Evolutionary conservation across 2,329 filamentous ascomycete species (phyloP), one percentile per base, ranked within the genome.

Genomic region (Fonsecaea monophora): DNA sequence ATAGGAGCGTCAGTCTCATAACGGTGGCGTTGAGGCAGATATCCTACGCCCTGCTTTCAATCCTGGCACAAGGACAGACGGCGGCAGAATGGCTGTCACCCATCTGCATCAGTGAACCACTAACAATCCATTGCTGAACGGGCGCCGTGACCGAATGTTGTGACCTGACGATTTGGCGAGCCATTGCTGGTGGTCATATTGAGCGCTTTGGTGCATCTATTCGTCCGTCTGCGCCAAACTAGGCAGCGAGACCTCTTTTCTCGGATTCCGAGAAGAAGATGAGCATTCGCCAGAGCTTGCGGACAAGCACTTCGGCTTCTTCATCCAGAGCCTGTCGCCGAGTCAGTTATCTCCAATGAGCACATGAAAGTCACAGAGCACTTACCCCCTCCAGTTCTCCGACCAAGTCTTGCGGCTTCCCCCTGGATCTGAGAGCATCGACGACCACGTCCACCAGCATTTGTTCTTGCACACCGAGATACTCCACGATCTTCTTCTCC

Each of bases 201-300:
- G 12, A 25, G 45, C 8, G 45, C 45, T 25, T 25, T 50, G 9
- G 18, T 13, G 45, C 15, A 12, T 12, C 45, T 42, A 15, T 42
- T 50, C 45, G 10, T 50, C 45, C 45, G 8, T 50, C 45, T 25
- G 45, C 21, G 8, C 12, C 7, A 21, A 25, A 25, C 18, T 53
- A 92, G 58, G 88, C 87, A 21, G 90, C 90, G 68, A 97, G 82
- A 1, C 94, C 94, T 70, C 93, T 85, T 82, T 95, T 96, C 85
- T 97, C 94, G 75, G 90, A 92, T 79, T 98, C 94, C 5, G 92
- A 95, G 75, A 94, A 97, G 87, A 97, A 98, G 75, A 98, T 96
- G 65, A 97, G 89, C 92, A 98, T 96, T 59, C 94, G 88, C 95
- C 95, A 99, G 40, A 99, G 86, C 82, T 97, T 98, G 86, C 92